A percentile compares a stretch with the other conserved stretches of the same genome.
phyloP scores from a whole-genome alignment of 345 rosid genomes.

The Acer negundo region DNA sequence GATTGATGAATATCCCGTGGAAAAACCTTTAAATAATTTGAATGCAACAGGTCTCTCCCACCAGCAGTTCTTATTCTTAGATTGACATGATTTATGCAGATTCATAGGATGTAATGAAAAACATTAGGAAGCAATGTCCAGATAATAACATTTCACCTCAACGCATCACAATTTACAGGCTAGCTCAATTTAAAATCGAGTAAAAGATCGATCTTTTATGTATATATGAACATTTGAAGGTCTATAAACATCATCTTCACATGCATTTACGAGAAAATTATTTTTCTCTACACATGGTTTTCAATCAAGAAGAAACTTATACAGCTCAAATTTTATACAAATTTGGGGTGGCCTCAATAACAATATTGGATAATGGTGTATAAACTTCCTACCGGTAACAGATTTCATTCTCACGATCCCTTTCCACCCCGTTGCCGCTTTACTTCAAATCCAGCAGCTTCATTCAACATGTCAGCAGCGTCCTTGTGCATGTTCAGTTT shows the following conservation, averaged over 20 bases:
- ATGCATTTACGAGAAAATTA: constrained; percentile 17
- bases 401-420: constrained; percentile 40
- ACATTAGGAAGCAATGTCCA: too few relatives aligned
- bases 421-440: constrained; percentile 75
- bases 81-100: neutral
- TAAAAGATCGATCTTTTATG: neutral
- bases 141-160: too few relatives aligned
- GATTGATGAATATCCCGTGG: neutral
- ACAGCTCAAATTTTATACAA: constrained; percentile 43
- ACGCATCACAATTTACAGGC: too few relatives aligned
- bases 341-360: constrained; percentile 35
- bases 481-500: constrained; percentile 95
- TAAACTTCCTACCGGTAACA: neutral
- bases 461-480: constrained; percentile 92
- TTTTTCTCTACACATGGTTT: constrained; percentile 16
- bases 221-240: constrained; percentile 1
- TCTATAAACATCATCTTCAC: constrained; percentile 17
- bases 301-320: constrained; percentile 18
- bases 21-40: neutral
- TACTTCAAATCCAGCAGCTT: constrained; percentile 83
- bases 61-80: neutral
- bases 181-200: too few relatives aligned
- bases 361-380: constrained; percentile 10
- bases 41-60: neutral
- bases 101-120: too few relatives aligned